phyloP scores from a whole-genome alignment of 352 stramenopile species.

The Pythium aristosporum region DNA sequence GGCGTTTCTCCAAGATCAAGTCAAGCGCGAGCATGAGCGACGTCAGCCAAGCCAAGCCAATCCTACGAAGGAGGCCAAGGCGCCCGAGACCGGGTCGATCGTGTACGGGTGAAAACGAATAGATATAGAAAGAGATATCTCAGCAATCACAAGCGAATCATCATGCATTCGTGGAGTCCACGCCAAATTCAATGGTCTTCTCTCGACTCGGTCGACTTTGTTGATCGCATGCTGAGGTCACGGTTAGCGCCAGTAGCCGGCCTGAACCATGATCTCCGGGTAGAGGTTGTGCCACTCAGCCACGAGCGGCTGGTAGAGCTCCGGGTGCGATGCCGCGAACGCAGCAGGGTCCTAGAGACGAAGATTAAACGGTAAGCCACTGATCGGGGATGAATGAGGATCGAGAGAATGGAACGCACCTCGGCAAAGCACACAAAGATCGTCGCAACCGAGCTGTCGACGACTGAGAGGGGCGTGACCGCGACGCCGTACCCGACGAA shows the following conservation, averaged over 20 bases:
- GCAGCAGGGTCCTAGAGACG: slow-evolving; percentile 55
- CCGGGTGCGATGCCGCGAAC: slow-evolving; percentile 77
- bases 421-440: slow-evolving; percentile 97
- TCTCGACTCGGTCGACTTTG: too few species aligned
- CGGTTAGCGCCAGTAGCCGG: slow-evolving; percentile 68
- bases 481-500: slow-evolving; percentile 87
- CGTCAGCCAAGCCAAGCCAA: slow-evolving; percentile 23
- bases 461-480: slow-evolving; percentile 89
- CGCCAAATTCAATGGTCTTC: not conserved
- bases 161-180: not conserved
- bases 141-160: not conserved
- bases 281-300: slow-evolving; percentile 89
- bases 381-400: not conserved
- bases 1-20: slow-evolving; percentile 55
- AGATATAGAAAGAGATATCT: not conserved
- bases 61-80: not conserved
- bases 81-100: not conserved
- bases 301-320: slow-evolving; percentile 81
- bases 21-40: slow-evolving; percentile 42
- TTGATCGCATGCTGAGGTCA: not conserved
- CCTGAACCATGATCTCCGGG: slow-evolving; percentile 87
- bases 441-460: slow-evolving; percentile 94
- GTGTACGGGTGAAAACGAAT: slow-evolving; percentile 5
- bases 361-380: not conserved
- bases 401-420: slow-evolving; percentile 28